phyloP scores from a whole-genome alignment of 495 filamentous ascomycete species.

The Aspergillus nanangensis region DNA sequence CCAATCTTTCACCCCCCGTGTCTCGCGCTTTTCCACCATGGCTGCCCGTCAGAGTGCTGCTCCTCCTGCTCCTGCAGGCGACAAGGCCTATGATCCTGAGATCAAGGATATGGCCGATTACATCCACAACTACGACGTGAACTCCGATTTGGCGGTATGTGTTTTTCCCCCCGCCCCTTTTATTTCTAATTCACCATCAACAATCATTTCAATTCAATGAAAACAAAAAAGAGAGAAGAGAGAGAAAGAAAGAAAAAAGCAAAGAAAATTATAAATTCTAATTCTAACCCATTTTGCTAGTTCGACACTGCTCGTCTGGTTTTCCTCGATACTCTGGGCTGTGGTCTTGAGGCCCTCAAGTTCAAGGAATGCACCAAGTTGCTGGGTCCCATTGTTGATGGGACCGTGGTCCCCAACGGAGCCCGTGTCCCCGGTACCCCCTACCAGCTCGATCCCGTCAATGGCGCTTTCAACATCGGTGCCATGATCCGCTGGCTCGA shows the following conservation, averaged over 20 bases:
- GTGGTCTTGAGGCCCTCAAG: conserved; percentile 88
- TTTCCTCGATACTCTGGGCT: conserved; percentile 93
- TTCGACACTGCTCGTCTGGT: conserved; percentile 89
- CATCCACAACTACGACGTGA: conserved; percentile 84
- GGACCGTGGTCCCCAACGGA: conserved; percentile 89
- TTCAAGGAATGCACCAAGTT: conserved; percentile 96
- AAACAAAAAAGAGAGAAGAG: too few species aligned
- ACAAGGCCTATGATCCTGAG: conserved; percentile 76
- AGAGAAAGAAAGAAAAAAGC: too few species aligned
- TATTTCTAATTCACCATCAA: too few species aligned
- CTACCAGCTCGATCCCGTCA: conserved; percentile 92
- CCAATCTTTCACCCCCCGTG: conserved; percentile 17
- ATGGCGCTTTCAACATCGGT: conserved; percentile 97
- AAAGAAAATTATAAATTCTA: too few species aligned
- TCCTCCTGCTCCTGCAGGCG: conserved; percentile 23
- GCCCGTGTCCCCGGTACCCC: conserved; percentile 87
- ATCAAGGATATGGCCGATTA: conserved; percentile 92
- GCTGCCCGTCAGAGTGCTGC: conserved; percentile 37
- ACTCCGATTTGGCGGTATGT: conserved; percentile 88
- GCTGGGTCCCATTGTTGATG: conserved; percentile 87
- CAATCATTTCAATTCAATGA: too few species aligned
- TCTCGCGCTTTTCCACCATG: conserved; percentile 46
- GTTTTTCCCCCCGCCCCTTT: background rate
- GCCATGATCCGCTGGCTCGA: conserved; percentile 98
- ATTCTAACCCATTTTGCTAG: conserved; percentile 39